Base-by-base conservation (phyloP, 768 basidiomycete species). In the Tylopilus plumbeoviolaceoides region DNA sequence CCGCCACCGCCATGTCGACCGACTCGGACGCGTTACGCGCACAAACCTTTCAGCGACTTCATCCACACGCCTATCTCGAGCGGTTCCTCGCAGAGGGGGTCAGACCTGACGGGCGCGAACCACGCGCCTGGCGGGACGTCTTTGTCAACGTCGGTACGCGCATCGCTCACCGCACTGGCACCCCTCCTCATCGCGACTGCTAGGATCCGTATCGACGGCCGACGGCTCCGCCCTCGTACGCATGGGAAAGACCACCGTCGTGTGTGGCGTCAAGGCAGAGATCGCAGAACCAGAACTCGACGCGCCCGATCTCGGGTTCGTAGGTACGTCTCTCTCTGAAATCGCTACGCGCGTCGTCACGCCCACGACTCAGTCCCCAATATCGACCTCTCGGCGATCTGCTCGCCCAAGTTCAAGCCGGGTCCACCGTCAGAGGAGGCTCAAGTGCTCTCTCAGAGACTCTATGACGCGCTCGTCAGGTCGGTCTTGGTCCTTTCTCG, bases 201-300 rank as follows among this genome's bases (percentile, higher is more conserved):
- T 30, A 95, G 94, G 93, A 47, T 95, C 95, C 3, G 88, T 99
- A 73, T 87, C 90, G 1, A 98, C 97, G 0, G 94, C 97, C 0
- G 81, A 94, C 57, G 94, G 95, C 0, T 97, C 94, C 5, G 85
- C 95, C 0, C 84, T 99, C 38, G 91, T 98, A 5, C 77, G 92
- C 25, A 67, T 98, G 54, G 97, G 97, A 18, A 80, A 90, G 44
- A 97, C 95, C n/a, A 98, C 92, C 1, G 76, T 98, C 35, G 90
- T 98, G 0, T 98, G 95, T 62, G 97, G 97, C 1, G 83, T 99
- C 59, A 98, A 97, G 66, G 94, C 92, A 14, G 95, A 98, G 70
- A 87, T 95, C 38, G 87, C 92, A 25, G 90, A 93, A 62, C 95
- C 95, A 5, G 89, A 91, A 59, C 65, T 95, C 17, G 85, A 92